Conservation (phyloP, 2,329 filamentous ascomycete genomes). For the Hypoxylon sp. region DNA sequence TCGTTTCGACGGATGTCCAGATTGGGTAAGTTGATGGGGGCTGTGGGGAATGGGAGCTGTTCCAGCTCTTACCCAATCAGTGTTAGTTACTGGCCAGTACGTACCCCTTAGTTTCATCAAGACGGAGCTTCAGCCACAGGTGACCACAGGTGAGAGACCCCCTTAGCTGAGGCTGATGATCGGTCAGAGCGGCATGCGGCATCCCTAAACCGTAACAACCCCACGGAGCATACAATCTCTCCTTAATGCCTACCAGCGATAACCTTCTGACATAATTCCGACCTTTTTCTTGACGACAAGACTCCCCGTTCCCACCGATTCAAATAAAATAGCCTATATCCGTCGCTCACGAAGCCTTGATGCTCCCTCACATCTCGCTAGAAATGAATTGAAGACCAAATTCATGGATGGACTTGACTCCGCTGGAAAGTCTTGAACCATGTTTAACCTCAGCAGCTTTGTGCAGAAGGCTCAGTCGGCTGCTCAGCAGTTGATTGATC, state of each 20-base stretch:
- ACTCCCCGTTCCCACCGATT: slow-evolving; percentile 7
- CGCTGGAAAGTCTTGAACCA: slow-evolving; percentile 57
- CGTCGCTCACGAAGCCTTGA: slow-evolving; percentile 20
- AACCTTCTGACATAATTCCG: slow-evolving; percentile 28
- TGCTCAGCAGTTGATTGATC: slow-evolving; percentile 92
- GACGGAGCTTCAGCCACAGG: slow-evolving; percentile 37
- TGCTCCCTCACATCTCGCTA: slow-evolving; percentile 35
- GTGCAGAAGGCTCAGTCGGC: slow-evolving; percentile 83
- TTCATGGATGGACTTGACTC: slow-evolving; percentile 50
- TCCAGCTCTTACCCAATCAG: slow-evolving; percentile 11
- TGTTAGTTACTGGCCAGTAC: slow-evolving; percentile 17
- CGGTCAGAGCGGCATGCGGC: slow-evolving; percentile 28
- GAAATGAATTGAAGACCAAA: slow-evolving; percentile 52
- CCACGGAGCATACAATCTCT: slow-evolving; percentile 33
- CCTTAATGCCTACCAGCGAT: slow-evolving; percentile 26
- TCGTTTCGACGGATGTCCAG: slow-evolving; percentile 12
- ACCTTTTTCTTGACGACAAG: slow-evolving; percentile 8
- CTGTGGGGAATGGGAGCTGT: slow-evolving; percentile 10
- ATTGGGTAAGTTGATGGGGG: slow-evolving; percentile 7
- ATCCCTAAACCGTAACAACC: slow-evolving; percentile 35
- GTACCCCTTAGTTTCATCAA: slow-evolving; percentile 23
- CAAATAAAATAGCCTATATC: slow-evolving; percentile 1
- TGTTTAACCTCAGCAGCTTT: slow-evolving; percentile 79
- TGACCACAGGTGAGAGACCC: slow-evolving; percentile 4
- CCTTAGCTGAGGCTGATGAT: slow-evolving; percentile 29